These are phyloP conservation scores for Chimonanthus salicifolius DNA, from an alignment of 164 flowering plant species.

Conservation along the genomic window DNA sequence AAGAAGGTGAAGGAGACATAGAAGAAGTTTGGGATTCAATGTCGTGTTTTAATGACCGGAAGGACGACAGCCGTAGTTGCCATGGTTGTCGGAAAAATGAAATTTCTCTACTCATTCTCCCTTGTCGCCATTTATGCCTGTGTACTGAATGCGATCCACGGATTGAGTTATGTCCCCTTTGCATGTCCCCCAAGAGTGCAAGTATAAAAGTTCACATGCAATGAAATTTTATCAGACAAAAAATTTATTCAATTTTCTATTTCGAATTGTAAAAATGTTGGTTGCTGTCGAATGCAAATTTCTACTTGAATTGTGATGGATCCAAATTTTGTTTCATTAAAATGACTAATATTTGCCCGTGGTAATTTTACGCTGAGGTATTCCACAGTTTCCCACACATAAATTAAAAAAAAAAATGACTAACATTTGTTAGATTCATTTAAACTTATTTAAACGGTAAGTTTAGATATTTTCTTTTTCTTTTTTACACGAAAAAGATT, in stretches of 20 bases:
- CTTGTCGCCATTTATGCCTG: constrained; percentile 13
- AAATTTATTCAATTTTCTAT: background rate
- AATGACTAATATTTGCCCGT: no score
- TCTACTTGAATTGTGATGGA: no score
- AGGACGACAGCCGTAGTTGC: background rate
- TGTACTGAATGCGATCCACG: constrained; percentile 7
- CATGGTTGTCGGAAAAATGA: constrained; percentile 5
- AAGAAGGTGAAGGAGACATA: constrained; percentile 12
- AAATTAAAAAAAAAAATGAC: no score
- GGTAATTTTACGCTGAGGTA: no score
- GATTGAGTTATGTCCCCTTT: constrained; percentile 5
- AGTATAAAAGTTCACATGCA: constrained; percentile 12
- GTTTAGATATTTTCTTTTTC: no score
- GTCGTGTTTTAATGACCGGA: background rate
- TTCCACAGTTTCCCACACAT: no score
- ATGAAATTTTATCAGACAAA: background rate
- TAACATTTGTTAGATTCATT: no score
- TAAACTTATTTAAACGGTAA: no score
- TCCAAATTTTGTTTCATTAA: no score
- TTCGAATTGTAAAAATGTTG: background rate
- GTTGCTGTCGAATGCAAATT: background rate
- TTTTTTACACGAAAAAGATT: no score
- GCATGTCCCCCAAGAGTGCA: constrained; percentile 9
- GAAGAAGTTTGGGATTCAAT: background rate
- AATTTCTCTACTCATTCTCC: constrained; percentile 7